Evolutionary conservation across 2,329 filamentous ascomycete genomes (phyloP).

Genomic region (Penicillium sp.): DNA sequence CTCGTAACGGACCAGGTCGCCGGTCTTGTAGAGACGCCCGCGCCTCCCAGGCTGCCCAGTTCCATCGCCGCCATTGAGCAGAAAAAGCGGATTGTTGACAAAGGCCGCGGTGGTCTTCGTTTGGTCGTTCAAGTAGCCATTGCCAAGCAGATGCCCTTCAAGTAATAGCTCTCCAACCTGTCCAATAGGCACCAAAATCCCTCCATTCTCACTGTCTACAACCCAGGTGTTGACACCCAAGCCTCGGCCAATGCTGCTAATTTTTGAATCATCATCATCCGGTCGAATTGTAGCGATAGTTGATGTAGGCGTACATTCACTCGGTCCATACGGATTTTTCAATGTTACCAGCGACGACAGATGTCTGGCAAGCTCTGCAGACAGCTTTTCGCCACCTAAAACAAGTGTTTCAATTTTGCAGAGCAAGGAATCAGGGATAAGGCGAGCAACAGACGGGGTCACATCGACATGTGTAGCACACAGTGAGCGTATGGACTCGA

Average conservation of each 20-base stretch:
- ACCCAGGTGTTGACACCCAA: conserved; percentile 4
- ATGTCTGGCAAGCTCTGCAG: not conserved
- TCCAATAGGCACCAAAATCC: conserved; percentile 5
- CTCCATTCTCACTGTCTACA: conserved; percentile 1
- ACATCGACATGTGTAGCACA: not conserved
- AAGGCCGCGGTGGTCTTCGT: not conserved
- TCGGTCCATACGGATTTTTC: not conserved
- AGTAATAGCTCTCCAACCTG: conserved; percentile 8
- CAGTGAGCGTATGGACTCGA: not conserved
- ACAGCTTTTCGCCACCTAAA: not conserved
- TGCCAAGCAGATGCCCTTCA: not conserved
- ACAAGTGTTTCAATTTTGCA: not conserved
- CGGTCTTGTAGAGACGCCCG: conserved; percentile 7
- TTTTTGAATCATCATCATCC: too few species aligned
- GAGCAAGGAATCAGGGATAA: too few species aligned
- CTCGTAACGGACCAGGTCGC: conserved; percentile 9
- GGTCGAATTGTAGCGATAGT: not conserved
- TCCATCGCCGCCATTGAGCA: not conserved
- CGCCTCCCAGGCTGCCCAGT: not conserved
- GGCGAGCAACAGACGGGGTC: not conserved
- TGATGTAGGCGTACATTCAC: not conserved
- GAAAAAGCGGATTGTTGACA: conserved; percentile 5
- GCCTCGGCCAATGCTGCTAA: not conserved
- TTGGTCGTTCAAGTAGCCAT: not conserved
- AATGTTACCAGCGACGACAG: not conserved